phyloP scores from a whole-genome alignment of 257 asterid species.

The Plantago elongata region DNA sequence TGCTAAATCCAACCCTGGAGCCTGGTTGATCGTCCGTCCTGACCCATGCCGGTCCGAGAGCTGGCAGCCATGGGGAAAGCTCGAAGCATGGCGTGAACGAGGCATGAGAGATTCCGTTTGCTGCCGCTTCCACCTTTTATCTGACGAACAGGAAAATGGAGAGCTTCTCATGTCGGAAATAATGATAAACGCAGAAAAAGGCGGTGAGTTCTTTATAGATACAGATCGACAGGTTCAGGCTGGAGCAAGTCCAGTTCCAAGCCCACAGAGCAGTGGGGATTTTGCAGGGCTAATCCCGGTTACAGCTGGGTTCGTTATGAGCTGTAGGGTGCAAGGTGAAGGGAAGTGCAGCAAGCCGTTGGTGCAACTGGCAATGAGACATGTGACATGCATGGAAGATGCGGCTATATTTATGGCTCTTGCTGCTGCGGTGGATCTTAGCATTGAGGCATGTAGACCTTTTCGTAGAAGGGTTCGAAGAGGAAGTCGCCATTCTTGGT shows the following conservation, averaged over 20 bases:
- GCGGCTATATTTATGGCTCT: conserved; percentile 98
- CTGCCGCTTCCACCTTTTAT: conserved; percentile 78
- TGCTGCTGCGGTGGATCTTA: conserved; percentile 92
- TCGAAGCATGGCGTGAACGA: conserved; percentile 95
- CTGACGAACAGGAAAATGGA: conserved; percentile 67
- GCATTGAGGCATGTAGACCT: conserved; percentile 84
- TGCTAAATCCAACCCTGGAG: conserved; percentile 94
- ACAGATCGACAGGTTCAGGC: conserved; percentile 59
- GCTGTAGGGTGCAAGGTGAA: conserved; percentile 81
- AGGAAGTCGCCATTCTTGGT: conserved; percentile 67
- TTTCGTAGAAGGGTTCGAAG: conserved; percentile 62
- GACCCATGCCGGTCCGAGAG: conserved; percentile 68
- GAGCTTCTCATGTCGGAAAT: conserved; percentile 74
- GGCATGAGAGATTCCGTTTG: conserved; percentile 64
- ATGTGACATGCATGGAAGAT: conserved; percentile 85
- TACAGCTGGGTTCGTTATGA: conserved; percentile 81
- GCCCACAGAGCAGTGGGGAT: conserved; percentile 90
- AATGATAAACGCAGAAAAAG: conserved; percentile 68
- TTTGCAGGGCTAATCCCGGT: conserved; percentile 56
- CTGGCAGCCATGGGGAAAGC: conserved; percentile 99
- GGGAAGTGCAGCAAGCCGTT: conserved; percentile 78
- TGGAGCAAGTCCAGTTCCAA: conserved; percentile 53
- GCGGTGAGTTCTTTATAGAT: conserved; percentile 85
- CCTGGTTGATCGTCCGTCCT: conserved; percentile 88
- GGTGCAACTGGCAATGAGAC: conserved; percentile 86